Evolutionary conservation across 1,284 basidiomycete genomes (phyloP).

Genomic region (Leccinum pachyderme): DNA sequence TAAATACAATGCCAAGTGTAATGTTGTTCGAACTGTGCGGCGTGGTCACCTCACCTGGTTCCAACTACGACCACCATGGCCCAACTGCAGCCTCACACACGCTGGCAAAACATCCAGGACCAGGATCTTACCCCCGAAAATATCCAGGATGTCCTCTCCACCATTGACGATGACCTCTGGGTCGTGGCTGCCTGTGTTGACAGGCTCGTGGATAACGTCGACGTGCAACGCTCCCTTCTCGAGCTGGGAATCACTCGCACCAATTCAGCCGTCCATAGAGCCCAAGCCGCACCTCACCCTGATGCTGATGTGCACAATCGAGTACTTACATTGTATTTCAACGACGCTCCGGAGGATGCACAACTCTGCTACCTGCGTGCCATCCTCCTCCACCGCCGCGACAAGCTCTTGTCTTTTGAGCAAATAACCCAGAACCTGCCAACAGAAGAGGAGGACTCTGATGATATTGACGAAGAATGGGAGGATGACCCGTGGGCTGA

Average conservation of each 20-base stretch:
- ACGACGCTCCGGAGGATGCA: constrained; percentile 52
- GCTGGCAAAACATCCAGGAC: constrained; percentile 58
- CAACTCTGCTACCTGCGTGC: constrained; percentile 62
- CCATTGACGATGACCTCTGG: constrained; percentile 68
- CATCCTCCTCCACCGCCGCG: constrained; percentile 59
- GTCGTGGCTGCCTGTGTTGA: constrained; percentile 69
- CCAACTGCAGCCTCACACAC: constrained; percentile 38
- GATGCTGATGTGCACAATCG: constrained; percentile 20
- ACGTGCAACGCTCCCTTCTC: constrained; percentile 56
- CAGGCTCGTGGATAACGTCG: constrained; percentile 57
- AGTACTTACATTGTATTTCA: constrained; percentile 50
- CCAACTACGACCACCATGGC: constrained; percentile 15
- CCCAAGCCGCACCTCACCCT: constrained; percentile 37
- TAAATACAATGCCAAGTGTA: background rate
- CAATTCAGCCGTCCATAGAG: constrained; percentile 44
- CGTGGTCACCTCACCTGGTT: background rate
- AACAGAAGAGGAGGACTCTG: constrained; percentile 23
- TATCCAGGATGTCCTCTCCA: constrained; percentile 49
- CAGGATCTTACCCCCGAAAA: constrained; percentile 50
- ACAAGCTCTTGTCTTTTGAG: constrained; percentile 65
- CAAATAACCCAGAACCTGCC: constrained; percentile 51
- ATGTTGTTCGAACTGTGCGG: background rate
- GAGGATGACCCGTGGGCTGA: constrained; percentile 84
- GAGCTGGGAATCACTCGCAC: constrained; percentile 63
- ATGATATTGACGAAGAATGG: constrained; percentile 56